Conservation (phyloP, 208 protist genomes). For the Sergeia podlipaevii region DNA sequence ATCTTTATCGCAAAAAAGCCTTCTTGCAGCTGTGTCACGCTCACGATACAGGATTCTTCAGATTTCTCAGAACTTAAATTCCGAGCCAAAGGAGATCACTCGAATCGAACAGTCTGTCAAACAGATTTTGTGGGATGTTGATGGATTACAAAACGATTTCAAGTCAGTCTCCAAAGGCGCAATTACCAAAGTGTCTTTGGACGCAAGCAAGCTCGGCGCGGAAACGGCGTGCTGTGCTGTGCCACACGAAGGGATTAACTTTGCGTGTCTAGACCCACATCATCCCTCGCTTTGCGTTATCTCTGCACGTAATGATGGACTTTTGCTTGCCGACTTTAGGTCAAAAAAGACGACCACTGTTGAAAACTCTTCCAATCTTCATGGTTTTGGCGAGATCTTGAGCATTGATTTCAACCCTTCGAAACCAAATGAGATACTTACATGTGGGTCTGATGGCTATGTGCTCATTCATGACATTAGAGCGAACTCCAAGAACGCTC, state of each 20-base stretch:
- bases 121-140: slow-evolving; percentile 76
- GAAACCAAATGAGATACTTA: slow-evolving; percentile 54
- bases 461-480: slow-evolving; percentile 73
- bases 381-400: slow-evolving; percentile 52
- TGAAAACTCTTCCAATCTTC: slow-evolving; percentile 16
- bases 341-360: slow-evolving; percentile 32
- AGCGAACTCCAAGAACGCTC: slow-evolving; percentile 7
- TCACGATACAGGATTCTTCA: slow-evolving; percentile 27
- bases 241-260: slow-evolving; percentile 17
- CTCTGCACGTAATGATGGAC: slow-evolving; percentile 26
- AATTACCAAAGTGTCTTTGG: slow-evolving; percentile 31
- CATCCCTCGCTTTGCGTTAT: slow-evolving; percentile 57
- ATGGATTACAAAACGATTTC: slow-evolving; percentile 75
- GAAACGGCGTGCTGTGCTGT: slow-evolving; percentile 29
- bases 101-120: slow-evolving; percentile 14
- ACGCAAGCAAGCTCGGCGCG: slow-evolving; percentile 23
- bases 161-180: slow-evolving; percentile 17
- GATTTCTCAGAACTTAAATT: slow-evolving; percentile 29
- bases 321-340: slow-evolving; percentile 63
- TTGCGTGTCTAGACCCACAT: slow-evolving; percentile 65
- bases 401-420: slow-evolving; percentile 69
- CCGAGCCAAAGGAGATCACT: slow-evolving; percentile 33
- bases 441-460: slow-evolving; percentile 63
- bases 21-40: slow-evolving; percentile 34
- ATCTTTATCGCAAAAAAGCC: slow-evolving; percentile 29